Evolutionary conservation across 164 flowering plant species (phyloP).

Genomic region (Vitis rupestris): DNA sequence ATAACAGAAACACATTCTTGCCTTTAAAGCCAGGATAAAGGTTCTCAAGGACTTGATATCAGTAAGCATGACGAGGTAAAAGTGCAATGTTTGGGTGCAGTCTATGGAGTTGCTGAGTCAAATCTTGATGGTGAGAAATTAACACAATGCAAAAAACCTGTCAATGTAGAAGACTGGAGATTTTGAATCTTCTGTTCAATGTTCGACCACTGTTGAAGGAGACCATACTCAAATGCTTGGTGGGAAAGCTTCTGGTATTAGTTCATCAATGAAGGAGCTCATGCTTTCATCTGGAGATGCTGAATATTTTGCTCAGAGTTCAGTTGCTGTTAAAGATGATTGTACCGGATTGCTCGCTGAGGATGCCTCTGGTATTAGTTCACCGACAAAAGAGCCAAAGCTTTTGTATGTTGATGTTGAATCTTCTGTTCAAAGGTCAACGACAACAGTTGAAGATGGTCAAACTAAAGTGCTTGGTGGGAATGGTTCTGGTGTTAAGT

Average conservation of each 20-base stretch:
- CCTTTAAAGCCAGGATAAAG: neutral
- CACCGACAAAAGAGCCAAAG: neutral
- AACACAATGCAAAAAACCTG: no score
- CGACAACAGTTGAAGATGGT: constrained; percentile 16
- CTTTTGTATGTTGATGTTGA: neutral
- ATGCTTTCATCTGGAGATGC: constrained; percentile 13
- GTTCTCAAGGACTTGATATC: constrained; percentile 14
- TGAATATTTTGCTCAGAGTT: neutral
- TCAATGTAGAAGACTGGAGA: constrained; percentile 7
- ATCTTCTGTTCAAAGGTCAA: constrained; percentile 19
- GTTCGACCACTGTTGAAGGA: no score
- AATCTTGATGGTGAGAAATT: neutral
- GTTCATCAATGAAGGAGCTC: constrained; percentile 8
- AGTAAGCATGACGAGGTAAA: constrained; percentile 4
- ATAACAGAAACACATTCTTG: constrained; percentile 4
- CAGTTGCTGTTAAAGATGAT: no score
- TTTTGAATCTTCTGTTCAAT: no score
- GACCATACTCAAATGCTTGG: no score
- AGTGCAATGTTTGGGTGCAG: constrained; percentile 7
- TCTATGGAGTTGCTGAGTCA: constrained; percentile 9
- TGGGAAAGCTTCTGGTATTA: neutral
- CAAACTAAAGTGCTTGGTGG: constrained; percentile 11
- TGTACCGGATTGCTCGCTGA: no score
- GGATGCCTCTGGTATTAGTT: no score
- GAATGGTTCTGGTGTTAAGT: constrained; percentile 16